A percentile compares a stretch with the other conserved stretches of the same genome.
phyloP scores from a whole-genome alignment of 164 flowering plant species.

The Pachysandra terminalis region DNA sequence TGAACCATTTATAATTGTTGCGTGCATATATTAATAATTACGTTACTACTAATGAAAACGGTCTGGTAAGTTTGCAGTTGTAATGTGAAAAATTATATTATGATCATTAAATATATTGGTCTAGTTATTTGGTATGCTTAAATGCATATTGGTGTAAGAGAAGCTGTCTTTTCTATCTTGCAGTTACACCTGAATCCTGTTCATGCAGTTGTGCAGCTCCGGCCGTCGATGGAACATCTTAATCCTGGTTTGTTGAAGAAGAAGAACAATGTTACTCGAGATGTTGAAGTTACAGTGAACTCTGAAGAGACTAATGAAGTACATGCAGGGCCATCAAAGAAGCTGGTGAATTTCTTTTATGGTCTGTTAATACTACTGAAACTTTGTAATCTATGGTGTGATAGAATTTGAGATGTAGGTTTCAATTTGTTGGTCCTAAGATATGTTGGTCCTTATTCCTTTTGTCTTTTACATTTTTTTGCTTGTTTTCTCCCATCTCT shows the following conservation, averaged over 20 bases:
- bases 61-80: no score
- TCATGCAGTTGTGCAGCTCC: slow-evolving; percentile 86
- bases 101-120: no score
- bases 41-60: no score
- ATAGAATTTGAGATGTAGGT: not conserved
- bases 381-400: not conserved
- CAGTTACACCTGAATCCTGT: slow-evolving; percentile 88
- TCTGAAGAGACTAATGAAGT: slow-evolving; percentile 30
- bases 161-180: slow-evolving; percentile 31
- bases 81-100: no score
- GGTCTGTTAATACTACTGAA: not conserved
- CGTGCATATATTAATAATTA: no score
- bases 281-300: slow-evolving; percentile 20
- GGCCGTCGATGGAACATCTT: slow-evolving; percentile 64
- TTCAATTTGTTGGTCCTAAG: no score
- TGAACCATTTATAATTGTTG: no score
- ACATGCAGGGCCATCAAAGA: slow-evolving; percentile 33
- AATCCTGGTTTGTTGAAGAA: slow-evolving; percentile 31
- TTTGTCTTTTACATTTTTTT: no score
- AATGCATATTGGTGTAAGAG: slow-evolving; percentile 15
- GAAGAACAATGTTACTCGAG: slow-evolving; percentile 18
- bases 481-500: no score
- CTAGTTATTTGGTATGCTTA: not conserved
- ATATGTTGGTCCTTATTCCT: no score
- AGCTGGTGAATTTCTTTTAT: slow-evolving; percentile 28